A percentile compares a stretch with the other conserved stretches of the same genome.
Conservation (phyloP, 2,329 filamentous ascomycete genomes). For the Trichophaea hybrida region DNA sequence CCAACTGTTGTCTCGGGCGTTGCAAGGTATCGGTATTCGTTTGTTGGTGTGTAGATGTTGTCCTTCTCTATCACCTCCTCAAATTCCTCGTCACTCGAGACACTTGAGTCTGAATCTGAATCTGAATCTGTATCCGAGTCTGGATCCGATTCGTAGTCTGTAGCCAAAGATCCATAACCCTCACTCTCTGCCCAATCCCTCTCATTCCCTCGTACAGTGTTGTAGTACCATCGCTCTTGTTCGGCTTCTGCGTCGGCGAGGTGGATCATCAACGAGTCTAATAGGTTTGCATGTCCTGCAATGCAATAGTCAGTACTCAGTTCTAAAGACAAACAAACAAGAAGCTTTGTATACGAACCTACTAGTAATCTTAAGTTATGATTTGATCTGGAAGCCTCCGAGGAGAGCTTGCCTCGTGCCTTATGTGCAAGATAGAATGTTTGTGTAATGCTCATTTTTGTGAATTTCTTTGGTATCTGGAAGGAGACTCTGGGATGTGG, state of each 20-base stretch:
- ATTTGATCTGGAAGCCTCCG: constrained; percentile 75
- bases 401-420: constrained; percentile 87
- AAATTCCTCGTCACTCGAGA: constrained; percentile 33
- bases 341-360: constrained; percentile 35
- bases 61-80: constrained; percentile 39
- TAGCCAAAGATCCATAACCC: constrained; percentile 54
- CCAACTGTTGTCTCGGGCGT: background rate
- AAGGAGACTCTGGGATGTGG: constrained; percentile 12
- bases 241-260: constrained; percentile 88
- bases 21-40: background rate
- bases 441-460: constrained; percentile 94
- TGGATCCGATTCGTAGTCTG: constrained; percentile 41
- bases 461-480: constrained; percentile 10
- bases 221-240: constrained; percentile 97
- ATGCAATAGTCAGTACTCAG: constrained; percentile 5
- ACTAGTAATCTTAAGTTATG: constrained; percentile 92
- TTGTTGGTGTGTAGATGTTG: constrained; percentile 27
- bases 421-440: constrained; percentile 98
- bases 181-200: constrained; percentile 60
- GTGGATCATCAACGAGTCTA: constrained; percentile 83
- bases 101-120: constrained; percentile 28
- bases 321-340: background rate
- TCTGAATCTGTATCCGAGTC: constrained; percentile 36
- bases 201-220: constrained; percentile 67
- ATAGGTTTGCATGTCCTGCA: constrained; percentile 70